phyloP scores from a whole-genome alignment of 2,329 filamentous ascomycete genomes.

The Fusarium mexicanum region DNA sequence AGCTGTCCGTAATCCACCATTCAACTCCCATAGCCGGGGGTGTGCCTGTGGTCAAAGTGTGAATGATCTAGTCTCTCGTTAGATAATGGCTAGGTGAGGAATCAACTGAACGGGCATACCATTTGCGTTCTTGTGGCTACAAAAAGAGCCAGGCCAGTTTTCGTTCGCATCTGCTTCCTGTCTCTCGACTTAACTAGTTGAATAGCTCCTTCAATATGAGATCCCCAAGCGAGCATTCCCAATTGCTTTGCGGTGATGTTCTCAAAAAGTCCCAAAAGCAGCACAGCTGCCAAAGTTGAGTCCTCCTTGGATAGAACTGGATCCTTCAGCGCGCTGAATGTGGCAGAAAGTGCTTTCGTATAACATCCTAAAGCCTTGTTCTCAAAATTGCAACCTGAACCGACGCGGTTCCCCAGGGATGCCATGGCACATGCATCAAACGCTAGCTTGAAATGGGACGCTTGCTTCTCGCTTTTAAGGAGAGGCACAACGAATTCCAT shows the following conservation, averaged over 20 bases:
- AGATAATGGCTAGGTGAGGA: background rate
- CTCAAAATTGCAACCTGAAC: constrained; percentile 47
- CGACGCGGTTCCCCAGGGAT: constrained; percentile 62
- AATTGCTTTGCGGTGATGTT: constrained; percentile 65
- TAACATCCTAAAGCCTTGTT: constrained; percentile 61
- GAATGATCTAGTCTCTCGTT: constrained; percentile 59
- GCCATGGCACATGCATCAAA: constrained; percentile 70
- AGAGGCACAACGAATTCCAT: constrained; percentile 69
- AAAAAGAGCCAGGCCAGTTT: constrained; percentile 65
- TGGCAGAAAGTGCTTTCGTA: constrained; percentile 62
- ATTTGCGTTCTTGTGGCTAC: constrained; percentile 69
- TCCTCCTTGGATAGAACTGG: constrained; percentile 62
- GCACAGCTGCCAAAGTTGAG: constrained; percentile 66
- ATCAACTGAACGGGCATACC: constrained; percentile 47
- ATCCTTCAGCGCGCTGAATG: constrained; percentile 63
- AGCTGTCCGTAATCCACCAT: constrained; percentile 68
- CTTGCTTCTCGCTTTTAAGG: constrained; percentile 55
- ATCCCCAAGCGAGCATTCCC: constrained; percentile 68
- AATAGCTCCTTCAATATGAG: constrained; percentile 72
- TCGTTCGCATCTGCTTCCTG: constrained; percentile 63
- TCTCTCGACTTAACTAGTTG: constrained; percentile 68
- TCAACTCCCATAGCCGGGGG: constrained; percentile 63
- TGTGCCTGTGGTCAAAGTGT: constrained; percentile 64
- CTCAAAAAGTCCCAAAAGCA: constrained; percentile 70
- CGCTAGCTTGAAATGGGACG: constrained; percentile 62